A percentile compares a stretch with the other conserved stretches of the same genome.
phyloP scores from a whole-genome alignment of 345 rosid genomes.

The Syzygium aromaticum region DNA sequence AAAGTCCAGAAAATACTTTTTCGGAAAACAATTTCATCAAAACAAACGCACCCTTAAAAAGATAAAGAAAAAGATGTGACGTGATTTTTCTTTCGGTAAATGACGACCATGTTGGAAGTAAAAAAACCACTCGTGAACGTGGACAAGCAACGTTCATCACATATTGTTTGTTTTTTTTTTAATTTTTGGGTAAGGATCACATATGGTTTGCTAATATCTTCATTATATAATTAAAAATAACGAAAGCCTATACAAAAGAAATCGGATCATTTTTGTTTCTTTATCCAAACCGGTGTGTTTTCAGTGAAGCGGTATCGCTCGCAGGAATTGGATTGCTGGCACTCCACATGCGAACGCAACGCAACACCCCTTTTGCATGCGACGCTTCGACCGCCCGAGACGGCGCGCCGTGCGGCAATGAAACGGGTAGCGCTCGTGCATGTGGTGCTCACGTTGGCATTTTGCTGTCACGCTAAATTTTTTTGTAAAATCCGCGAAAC shows the following conservation, averaged over 20 bases:
- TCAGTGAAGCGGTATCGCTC: neutral
- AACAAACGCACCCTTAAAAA: neutral
- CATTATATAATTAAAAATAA: neutral
- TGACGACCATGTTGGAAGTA: neutral
- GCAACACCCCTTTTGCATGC: neutral
- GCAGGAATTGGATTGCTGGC: neutral
- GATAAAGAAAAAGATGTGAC: neutral
- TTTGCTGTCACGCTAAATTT: fast-evolving
- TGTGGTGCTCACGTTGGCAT: neutral
- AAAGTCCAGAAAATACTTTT: too few species aligned
- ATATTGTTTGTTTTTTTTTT: too few species aligned
- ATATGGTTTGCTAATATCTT: neutral
- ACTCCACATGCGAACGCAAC: neutral
- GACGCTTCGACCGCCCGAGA: neutral
- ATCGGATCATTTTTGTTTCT: neutral
- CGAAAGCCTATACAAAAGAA: neutral
- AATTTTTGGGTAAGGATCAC: too few species aligned
- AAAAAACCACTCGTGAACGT: neutral
- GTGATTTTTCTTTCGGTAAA: neutral
- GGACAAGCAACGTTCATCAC: neutral
- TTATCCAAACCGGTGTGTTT: neutral
- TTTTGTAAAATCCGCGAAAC: neutral
- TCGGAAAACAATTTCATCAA: too few species aligned
- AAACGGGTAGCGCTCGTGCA: neutral
- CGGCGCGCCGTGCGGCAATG: neutral